Base-by-base conservation (phyloP, 139 green algal species). In the Desmodesmus armatus region DNA sequence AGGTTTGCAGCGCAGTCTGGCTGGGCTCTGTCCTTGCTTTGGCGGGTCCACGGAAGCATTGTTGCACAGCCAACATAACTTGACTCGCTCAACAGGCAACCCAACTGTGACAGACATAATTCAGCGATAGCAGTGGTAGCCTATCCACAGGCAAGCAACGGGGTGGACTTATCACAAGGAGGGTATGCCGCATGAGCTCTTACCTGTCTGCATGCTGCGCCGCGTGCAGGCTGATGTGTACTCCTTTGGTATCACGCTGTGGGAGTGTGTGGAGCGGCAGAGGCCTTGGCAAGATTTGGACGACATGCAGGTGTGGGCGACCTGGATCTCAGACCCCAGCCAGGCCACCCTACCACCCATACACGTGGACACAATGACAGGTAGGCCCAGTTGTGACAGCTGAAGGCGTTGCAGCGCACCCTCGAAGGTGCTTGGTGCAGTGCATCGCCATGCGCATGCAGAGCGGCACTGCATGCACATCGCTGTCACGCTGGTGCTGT, bases 241-340 rank as follows among this genome's bases (percentile, higher is more conserved):
- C 79, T 92, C 87, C 35, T 92, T 94, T 81, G 92, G 92, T 15
- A 89, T 95, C 2, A 93, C 83, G 15, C 66, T 94, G 43, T 95
- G 92, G 92, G 89, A 95, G 85, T 87, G 92, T 4, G 49, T 93
- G 31, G 81, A 90, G 78, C 82, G 89, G 37, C 80, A 86, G 53
- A 83, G 92, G 6, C 90, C 91, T 17, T 88, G 85, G 81, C 83
- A 88, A 31, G 83, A 84, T 69, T 83, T 91, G 85, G 76, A 90
- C 39, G 82, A 55, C 70, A 90, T 88, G 65, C 84, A 91, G 74
- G 79, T 90, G 13, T 60, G 76, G 33, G 33, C 87, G 23, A 15
- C 69, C 35, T 89, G 87, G 83, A 72, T 88, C n/a, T 69, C 69
- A 41, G 79, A 87, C 55, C 87, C 87, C 29, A 70, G 67, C 27